Evolutionary conservation across 1,284 basidiomycete species (phyloP).

Genomic region (Puccinia triticina): DNA sequence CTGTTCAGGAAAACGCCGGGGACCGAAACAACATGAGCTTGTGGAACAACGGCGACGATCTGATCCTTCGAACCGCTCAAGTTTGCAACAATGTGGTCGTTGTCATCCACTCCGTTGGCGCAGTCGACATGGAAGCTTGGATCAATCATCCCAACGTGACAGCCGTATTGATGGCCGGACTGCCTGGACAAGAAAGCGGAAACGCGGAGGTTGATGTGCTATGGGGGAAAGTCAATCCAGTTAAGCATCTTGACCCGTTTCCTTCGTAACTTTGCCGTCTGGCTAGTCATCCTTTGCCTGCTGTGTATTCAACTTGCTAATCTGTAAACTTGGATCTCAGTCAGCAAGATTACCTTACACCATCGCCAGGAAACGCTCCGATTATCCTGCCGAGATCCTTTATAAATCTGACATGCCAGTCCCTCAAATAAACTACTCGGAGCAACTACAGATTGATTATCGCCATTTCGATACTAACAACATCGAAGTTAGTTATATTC

Average conservation of each 20-base stretch:
- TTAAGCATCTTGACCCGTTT: constrained; percentile 23
- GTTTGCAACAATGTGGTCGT: constrained; percentile 48
- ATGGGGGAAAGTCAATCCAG: constrained; percentile 47
- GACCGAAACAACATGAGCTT: constrained; percentile 45
- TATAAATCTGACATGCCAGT: constrained; percentile 35
- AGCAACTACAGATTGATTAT: constrained; percentile 52
- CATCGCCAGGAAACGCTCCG: constrained; percentile 37
- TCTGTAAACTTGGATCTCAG: constrained; percentile 32
- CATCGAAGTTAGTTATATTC: constrained; percentile 45
- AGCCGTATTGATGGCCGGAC: constrained; percentile 49
- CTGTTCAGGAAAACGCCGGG: constrained; percentile 44
- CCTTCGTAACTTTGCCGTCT: neutral
- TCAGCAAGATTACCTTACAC: constrained; percentile 53
- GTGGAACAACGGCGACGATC: constrained; percentile 42
- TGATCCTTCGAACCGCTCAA: constrained; percentile 44
- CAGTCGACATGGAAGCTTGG: constrained; percentile 52
- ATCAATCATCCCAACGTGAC: constrained; percentile 53
- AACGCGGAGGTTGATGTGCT: constrained; percentile 49
- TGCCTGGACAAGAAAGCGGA: constrained; percentile 53
- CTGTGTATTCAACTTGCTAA: neutral
- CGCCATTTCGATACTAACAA: constrained; percentile 52
- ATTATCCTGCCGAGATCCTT: constrained; percentile 44
- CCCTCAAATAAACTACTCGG: constrained; percentile 49
- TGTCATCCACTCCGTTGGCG: constrained; percentile 49
- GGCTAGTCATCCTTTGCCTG: neutral